phyloP scores from a whole-genome alignment of 306 rosid species.

The Cucumis cinereus region DNA sequence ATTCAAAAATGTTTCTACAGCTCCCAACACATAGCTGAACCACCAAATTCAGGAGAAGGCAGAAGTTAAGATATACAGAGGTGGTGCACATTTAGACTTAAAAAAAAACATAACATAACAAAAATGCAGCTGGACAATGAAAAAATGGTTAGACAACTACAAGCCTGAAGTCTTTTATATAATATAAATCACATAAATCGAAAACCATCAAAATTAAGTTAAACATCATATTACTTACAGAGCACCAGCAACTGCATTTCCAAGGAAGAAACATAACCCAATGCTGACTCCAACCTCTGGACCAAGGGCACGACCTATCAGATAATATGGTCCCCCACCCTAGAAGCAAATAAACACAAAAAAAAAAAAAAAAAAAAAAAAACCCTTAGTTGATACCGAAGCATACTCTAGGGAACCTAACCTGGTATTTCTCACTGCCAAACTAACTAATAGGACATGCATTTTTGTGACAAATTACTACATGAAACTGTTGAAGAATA shows the following conservation, averaged over 20 bases:
- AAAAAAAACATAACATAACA: background rate
- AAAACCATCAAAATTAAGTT: background rate
- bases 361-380: constrained; percentile 13
- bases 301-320: constrained; percentile 99
- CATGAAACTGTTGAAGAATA: background rate
- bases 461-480: background rate
- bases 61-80: constrained; percentile 13
- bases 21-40: constrained; percentile 92
- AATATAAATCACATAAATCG: background rate
- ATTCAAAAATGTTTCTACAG: constrained; percentile 95
- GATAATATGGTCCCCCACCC: constrained; percentile 99
- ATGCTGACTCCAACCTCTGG: constrained; percentile 99
- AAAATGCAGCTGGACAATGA: background rate
- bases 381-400: background rate
- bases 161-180: background rate
- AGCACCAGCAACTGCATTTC: constrained; percentile 98
- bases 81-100: background rate
- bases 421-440: background rate
- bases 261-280: constrained; percentile 95
- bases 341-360: constrained; percentile 22
- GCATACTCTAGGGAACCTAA: background rate
- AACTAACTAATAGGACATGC: background rate
- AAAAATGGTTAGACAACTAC: background rate
- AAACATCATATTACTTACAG: constrained; percentile 52
- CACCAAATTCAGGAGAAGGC: constrained; percentile 11